Conservation (phyloP, 768 basidiomycete species). For the Lactarius sp. region DNA sequence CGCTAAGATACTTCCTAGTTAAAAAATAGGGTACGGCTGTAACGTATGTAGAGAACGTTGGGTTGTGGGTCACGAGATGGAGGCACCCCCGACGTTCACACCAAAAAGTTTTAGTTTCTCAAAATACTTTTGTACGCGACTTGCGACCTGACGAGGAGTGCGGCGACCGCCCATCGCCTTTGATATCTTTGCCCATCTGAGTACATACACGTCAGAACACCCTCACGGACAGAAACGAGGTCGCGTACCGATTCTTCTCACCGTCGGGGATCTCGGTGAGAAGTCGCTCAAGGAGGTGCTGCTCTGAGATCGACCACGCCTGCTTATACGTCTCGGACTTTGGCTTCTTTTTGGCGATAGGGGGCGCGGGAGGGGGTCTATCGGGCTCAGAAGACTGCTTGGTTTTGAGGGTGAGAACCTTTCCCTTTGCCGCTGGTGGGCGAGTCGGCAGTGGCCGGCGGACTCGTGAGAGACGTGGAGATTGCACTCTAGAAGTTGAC, state of each 20-base stretch:
- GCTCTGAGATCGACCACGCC: slow-evolving; percentile 71
- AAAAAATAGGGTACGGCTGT: background rate
- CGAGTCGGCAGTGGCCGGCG: slow-evolving; percentile 8
- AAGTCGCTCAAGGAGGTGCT: slow-evolving; percentile 68
- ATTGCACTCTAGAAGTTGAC: background rate
- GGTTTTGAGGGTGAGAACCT: background rate
- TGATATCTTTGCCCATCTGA: slow-evolving; percentile 78
- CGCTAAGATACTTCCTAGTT: background rate
- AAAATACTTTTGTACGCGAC: slow-evolving; percentile 84
- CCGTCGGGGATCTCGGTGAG: slow-evolving; percentile 73
- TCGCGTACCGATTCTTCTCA: slow-evolving; percentile 62
- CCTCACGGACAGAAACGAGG: background rate
- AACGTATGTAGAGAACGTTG: background rate
- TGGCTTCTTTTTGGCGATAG: slow-evolving; percentile 32
- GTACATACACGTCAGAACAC: slow-evolving; percentile 10
- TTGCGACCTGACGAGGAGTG: slow-evolving; percentile 82
- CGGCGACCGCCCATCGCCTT: slow-evolving; percentile 71
- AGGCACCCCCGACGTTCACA: slow-evolving; percentile 36
- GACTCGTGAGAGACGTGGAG: slow-evolving; percentile 6
- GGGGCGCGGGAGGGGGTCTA: background rate
- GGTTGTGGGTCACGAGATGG: background rate
- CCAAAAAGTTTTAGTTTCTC: slow-evolving; percentile 79
- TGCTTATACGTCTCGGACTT: slow-evolving; percentile 79
- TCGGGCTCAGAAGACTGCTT: slow-evolving; percentile 1
- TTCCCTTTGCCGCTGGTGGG: slow-evolving; percentile 11